Conservation (phyloP, 306 rosid species). For the Herpetospermum pedunculosum region DNA sequence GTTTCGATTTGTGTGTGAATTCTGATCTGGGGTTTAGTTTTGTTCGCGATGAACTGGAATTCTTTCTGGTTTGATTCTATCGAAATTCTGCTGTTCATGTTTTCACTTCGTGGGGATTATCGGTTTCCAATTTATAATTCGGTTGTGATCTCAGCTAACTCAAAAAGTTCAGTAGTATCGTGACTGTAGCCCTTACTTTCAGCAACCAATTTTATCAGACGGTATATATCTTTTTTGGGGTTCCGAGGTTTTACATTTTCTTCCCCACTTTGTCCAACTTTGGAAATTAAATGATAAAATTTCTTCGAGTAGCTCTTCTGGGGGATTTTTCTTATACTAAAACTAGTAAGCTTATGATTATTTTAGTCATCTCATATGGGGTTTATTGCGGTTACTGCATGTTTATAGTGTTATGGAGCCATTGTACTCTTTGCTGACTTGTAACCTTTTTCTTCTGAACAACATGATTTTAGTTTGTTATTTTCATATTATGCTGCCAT, state of each 20-base stretch:
- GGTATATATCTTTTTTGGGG: neutral
- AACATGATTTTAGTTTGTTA: neutral
- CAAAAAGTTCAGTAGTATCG: neutral
- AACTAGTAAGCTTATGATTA: neutral
- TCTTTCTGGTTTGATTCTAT: neutral
- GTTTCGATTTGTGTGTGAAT: neutral
- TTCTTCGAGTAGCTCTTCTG: neutral
- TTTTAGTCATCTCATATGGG: neutral
- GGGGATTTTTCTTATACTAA: neutral
- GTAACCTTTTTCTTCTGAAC: neutral
- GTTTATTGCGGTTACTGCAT: neutral
- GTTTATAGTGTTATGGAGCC: neutral
- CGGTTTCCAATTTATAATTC: neutral
- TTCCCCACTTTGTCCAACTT: neutral
- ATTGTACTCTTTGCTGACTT: neutral
- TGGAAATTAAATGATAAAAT: neutral
- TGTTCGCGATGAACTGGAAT: neutral
- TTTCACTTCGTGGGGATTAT: too few species aligned
- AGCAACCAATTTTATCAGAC: neutral
- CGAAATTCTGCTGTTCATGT: neutral
- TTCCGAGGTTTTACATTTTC: neutral
- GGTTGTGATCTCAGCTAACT: neutral
- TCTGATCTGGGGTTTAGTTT: slow-evolving; percentile 7
- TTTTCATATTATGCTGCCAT: neutral
- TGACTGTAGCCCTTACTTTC: neutral